Percentiles rank a stretch among this genome's conserved stretches.
phyloP scores from a whole-genome alignment of 2,329 filamentous ascomycete species.

The Dactylonectria estremocensis region DNA sequence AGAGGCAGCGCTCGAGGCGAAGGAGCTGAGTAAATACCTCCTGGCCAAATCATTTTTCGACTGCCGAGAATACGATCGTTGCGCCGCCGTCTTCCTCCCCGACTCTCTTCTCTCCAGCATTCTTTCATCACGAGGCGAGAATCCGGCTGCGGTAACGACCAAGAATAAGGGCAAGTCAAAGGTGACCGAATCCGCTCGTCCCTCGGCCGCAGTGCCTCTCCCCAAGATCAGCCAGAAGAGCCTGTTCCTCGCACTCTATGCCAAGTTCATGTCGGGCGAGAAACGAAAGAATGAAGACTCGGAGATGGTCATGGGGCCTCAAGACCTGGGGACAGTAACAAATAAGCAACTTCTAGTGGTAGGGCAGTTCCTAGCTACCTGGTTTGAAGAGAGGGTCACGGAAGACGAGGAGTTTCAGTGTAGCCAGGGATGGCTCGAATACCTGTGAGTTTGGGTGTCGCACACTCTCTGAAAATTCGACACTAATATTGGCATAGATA shows the following conservation, averaged over 20 bases:
- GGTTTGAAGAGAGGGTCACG: conserved; percentile 78
- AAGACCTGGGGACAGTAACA: conserved; percentile 85
- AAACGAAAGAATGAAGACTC: conserved; percentile 97
- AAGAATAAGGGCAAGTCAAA: conserved; percentile 75
- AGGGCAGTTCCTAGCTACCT: conserved; percentile 82
- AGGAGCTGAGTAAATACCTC: conserved; percentile 86
- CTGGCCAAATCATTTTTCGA: conserved; percentile 96
- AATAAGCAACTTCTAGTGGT: conserved; percentile 90
- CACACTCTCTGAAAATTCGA: no score
- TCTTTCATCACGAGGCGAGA: conserved; percentile 64
- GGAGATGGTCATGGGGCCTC: conserved; percentile 96
- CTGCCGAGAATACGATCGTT: conserved; percentile 94
- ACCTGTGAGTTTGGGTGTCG: conserved; percentile 68
- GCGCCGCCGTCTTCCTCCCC: conserved; percentile 90
- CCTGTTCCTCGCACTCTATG: conserved; percentile 91
- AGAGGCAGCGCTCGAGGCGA: conserved; percentile 83
- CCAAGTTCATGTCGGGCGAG: conserved; percentile 93
- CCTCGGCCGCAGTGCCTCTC: conserved; percentile 51
- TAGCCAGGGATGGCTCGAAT: conserved; percentile 95
- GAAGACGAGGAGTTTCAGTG: conserved; percentile 72
- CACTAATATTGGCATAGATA: conserved; percentile 66
- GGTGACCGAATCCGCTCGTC: conserved; percentile 40
- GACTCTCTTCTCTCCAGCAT: conserved; percentile 81
- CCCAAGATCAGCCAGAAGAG: conserved; percentile 88
- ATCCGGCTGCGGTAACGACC: conserved; percentile 53